Base-by-base conservation (phyloP, 495 filamentous ascomycete genomes). In the Aspergillus saccharolyticus region DNA sequence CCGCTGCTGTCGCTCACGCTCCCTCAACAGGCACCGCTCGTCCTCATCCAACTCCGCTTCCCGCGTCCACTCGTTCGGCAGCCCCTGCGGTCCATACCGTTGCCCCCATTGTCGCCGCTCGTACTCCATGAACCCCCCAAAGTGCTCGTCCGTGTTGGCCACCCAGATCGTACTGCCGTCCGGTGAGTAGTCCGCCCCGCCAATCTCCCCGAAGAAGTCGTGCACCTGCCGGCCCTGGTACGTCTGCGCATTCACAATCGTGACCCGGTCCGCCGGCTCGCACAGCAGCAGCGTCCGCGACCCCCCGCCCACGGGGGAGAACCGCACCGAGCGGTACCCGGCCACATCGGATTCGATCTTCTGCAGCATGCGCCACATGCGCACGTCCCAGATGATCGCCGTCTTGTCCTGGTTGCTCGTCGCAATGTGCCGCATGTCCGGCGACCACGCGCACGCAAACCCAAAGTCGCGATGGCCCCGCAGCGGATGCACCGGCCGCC, bases 361-460 rank as follows among this genome's bases (percentile, higher is more conserved):
- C 54, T 79, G 76, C 6, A 96, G 70, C 44, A 80, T 66, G 15
- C 71, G 78, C 86, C 86, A 89, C 47, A 80, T 86, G 20, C 93
- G 83, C 3, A 89, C 86, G 66, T 97, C 93, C 84, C 86, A 96
- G 61, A 97, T 87, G 53, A 87, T 85, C 60, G 93, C 82, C 16
- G 82, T 83, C 70, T 82, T 86, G 76, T 97, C 93, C 68, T 97
- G 92, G 59, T 91, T 93, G 48, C 88, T 90, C 4, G 93, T 96
- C 12, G 93, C 93, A 54, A 96, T 84, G 48, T 89, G 89, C 68
- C 85, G 85, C 55, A 92, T 91, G 70, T 96, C 89, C 19, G 89
- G 87, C 5, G 90, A 85, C 93, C 93, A 97, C 61, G 87, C 91
- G 62, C 89, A 93, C 3, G 92, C 89, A 59, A 97, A 97, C 48